Evolutionary conservation across 2,329 filamentous ascomycete species (phyloP), one percentile per base, ranked within the genome.

Genomic region (Ploettnerulaceae sp.): DNA sequence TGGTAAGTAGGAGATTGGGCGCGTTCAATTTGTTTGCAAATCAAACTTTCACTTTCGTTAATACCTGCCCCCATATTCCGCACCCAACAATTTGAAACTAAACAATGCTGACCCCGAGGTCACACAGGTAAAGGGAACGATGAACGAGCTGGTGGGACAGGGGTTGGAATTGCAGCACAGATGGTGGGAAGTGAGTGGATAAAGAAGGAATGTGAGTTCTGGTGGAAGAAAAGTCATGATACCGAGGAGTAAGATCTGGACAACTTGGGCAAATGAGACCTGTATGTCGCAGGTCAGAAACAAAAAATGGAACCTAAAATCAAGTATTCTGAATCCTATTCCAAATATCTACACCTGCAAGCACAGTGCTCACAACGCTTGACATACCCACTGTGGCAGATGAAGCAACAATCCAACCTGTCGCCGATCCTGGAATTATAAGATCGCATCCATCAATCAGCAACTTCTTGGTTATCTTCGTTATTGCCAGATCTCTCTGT

Each of bases 271-370:
- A 4, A 15, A 5, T 11, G 14, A 34, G 8, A 4, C 20, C 5
- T 33, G 24, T 21, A 11, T 22, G 4, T 11, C 5, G n/a, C 21
- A 2, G 2, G 14, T 22, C 9, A 18, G n/a, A 4, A 17, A 21
- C 11, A 22, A 31, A 1, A n/a, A 21, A n/a, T 15, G 14, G 29
- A 20, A 9, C 14, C 12, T 32, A 29, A 4, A 29, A 32, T 25
- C 7, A 25, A 41, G 20, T 32, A 15, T 11, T 41, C 18, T 46
- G 28, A 7, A 53, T 28, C 9, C 41, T 28, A 5, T 74, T 70
- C 84, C 84, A 87, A 3, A 81, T 74, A 53, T 79, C 76, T 50
- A 67, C 60, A 1, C 75, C 74, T 7, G 80, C 79, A 29, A 86
- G 59, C 3, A 82, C 38, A 1, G 82, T 84, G 36, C 80, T 58